Evolutionary conservation across 163 green algal genomes (phyloP), one percentile per base, ranked within the genome.

Genomic region (Chlamydomonas reinhardtii): DNA sequence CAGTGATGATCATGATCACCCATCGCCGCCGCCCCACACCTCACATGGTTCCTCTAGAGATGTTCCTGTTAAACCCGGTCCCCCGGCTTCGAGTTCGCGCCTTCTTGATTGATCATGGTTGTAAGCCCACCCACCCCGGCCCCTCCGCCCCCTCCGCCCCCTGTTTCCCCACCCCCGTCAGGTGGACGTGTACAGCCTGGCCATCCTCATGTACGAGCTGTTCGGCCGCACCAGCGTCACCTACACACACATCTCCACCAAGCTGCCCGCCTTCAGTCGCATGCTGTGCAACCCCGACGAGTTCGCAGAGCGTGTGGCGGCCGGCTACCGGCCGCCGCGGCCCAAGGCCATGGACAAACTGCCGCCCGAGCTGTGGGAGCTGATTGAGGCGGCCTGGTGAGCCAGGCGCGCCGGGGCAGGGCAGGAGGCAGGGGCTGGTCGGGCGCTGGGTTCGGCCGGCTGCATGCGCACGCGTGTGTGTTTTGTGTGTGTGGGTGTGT

Each of bases 141-240:
- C n/a, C n/a, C n/a, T n/a, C n/a, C n/a, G n/a, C n/a, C n/a, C n/a
- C n/a, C n/a, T n/a, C n/a, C n/a, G n/a, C n/a, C n/a, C n/a, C n/a
- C 48, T 14, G 48, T 14, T 19, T 17, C 48, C 48, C 1, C 43
- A 6, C 8, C 14, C 48, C 2, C 48, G 14, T 4, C 61, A 66
- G 61, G 77, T 79, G 9, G 81, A 87, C 56, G 71, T 87, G 70
- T 87, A 82, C 81, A 82, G 70, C 71, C 56, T 87, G 0, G 81
- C 39, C 27, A 52, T 87, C 16, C 84, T 94, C 14, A 88, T 93
- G 69, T 93, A 91, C 82, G 89, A 94, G 72, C 32, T 94, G 35
- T 87, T 87, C 52, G 78, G 78, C 4, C 78, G 78, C 15, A 85
- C 78, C 16, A 78, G 43, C 66, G 25, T 85, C 66, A 85, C 78